Percentiles rank a stretch among this genome's conserved stretches.
Evolutionary conservation across 768 basidiomycete genomes (phyloP).

Genomic region (Mycena pura): DNA sequence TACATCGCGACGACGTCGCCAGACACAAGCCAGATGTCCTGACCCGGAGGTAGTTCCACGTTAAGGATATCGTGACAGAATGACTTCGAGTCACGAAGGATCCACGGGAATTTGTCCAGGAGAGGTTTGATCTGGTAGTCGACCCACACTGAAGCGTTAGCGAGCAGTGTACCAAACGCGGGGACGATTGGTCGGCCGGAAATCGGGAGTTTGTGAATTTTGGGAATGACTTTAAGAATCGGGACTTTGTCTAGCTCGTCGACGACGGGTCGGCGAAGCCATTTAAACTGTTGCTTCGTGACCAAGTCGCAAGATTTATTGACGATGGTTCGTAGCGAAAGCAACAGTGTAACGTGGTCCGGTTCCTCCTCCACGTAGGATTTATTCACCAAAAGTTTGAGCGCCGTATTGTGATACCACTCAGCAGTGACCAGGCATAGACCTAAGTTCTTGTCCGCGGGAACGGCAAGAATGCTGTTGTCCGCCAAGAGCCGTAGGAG

Average conservation of each 20-base stretch:
- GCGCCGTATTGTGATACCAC: slow-evolving; percentile 18
- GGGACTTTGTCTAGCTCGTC: neutral
- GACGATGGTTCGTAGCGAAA: neutral
- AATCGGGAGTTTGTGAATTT: neutral
- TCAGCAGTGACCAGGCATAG: slow-evolving; percentile 20
- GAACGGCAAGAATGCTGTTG: slow-evolving; percentile 21
- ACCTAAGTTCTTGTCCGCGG: slow-evolving; percentile 26
- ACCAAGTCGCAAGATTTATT: neutral
- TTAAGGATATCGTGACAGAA: slow-evolving; percentile 6
- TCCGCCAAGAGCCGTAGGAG: slow-evolving; percentile 18
- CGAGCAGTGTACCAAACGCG: slow-evolving; percentile 2
- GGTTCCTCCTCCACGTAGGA: slow-evolving; percentile 18
- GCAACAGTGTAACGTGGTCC: neutral
- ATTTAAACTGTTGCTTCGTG: slow-evolving; percentile 6
- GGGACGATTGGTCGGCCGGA: slow-evolving; percentile 7
- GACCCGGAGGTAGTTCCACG: slow-evolving; percentile 1
- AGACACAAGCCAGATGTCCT: slow-evolving; percentile 8
- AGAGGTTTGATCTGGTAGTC: slow-evolving; percentile 10
- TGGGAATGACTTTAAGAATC: slow-evolving; percentile 9
- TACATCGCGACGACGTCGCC: slow-evolving; percentile 16
- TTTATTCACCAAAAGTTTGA: slow-evolving; percentile 19
- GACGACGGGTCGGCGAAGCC: neutral
- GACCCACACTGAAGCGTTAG: slow-evolving; percentile 11
- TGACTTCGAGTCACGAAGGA: slow-evolving; percentile 2
- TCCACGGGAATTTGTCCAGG: slow-evolving; percentile 1